Percentiles rank a stretch among this genome's conserved stretches.
These are phyloP conservation scores for Sphagnum magellanicum DNA, from an alignment of 228 moss, liverwort and hornwort genomes.

Conservation along the genomic window DNA sequence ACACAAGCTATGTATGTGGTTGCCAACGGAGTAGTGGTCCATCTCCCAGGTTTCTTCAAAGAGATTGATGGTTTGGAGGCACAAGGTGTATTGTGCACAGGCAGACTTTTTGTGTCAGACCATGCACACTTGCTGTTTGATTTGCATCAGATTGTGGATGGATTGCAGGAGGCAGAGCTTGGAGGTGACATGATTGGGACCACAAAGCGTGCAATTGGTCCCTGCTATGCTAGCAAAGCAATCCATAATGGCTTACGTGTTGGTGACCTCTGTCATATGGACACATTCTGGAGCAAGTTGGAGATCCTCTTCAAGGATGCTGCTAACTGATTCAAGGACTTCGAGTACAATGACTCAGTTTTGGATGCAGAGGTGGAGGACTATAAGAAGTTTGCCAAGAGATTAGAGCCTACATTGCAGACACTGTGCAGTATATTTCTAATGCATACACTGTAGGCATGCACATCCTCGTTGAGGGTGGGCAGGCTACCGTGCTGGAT, in stretches of 20 bases:
- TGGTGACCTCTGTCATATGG: slow-evolving; percentile 71
- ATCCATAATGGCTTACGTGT: slow-evolving; percentile 90
- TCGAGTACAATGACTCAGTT: slow-evolving; percentile 44
- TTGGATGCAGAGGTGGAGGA: slow-evolving; percentile 77
- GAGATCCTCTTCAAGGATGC: slow-evolving; percentile 77
- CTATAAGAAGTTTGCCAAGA: slow-evolving; percentile 57
- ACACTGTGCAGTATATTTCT: slow-evolving; percentile 80
- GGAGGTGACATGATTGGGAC: slow-evolving; percentile 88
- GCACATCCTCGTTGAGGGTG: slow-evolving; percentile 88
- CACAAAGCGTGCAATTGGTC: slow-evolving; percentile 93
- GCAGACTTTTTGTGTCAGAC: slow-evolving; percentile 92
- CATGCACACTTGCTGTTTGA: slow-evolving; percentile 84
- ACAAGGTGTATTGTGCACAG: slow-evolving; percentile 63
- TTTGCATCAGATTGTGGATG: slow-evolving; percentile 76
- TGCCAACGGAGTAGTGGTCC: slow-evolving; percentile 94
- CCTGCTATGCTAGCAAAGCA: slow-evolving; percentile 92
- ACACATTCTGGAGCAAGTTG: slow-evolving; percentile 70
- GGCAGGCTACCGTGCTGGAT: slow-evolving; percentile 95
- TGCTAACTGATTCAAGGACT: slow-evolving; percentile 69
- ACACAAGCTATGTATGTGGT: slow-evolving; percentile 80
- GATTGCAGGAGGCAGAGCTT: slow-evolving; percentile 75
- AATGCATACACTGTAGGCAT: slow-evolving; percentile 62
- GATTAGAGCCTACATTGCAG: slow-evolving; percentile 71
- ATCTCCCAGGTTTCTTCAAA: slow-evolving; percentile 89
- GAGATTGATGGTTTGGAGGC: slow-evolving; percentile 74